Percentiles rank a stretch among this genome's conserved stretches.
phyloP scores from a whole-genome alignment of 306 rosid genomes.

The barrel medic (Medicago truncatula) region MtrunA17r5.0-ANR NC_053049.1:43257501-43258000 shows the following conservation, averaged over 20 bases:
- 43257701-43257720: conserved; percentile 34
- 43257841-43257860: not conserved
- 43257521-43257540: conserved; percentile 14
- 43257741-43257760: conserved; percentile 15
- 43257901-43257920: not conserved
- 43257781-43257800: conserved; percentile 11
- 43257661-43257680: conserved; percentile 98
- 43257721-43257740: conserved; percentile 17
- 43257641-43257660: conserved; percentile 99
- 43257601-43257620: conserved; percentile 39
- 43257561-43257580: conserved; percentile 23
- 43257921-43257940: not conserved
- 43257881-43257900: conserved; percentile 3
- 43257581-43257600: conserved; percentile 32
- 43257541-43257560: conserved; percentile 27
- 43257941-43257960: conserved; percentile 4
- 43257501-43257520: conserved; percentile 33
- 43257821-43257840: not conserved
- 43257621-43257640: conserved; percentile 99
- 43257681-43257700: conserved; percentile 91
- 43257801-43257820: not conserved
- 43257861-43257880: not conserved
- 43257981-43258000: not conserved
- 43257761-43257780: conserved; percentile 19
- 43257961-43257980: not conserved